Evolutionary conservation across 1,284 basidiomycete species (phyloP), one percentile per base, ranked within the genome.

Genomic region (Ceratobasidium sp.): DNA sequence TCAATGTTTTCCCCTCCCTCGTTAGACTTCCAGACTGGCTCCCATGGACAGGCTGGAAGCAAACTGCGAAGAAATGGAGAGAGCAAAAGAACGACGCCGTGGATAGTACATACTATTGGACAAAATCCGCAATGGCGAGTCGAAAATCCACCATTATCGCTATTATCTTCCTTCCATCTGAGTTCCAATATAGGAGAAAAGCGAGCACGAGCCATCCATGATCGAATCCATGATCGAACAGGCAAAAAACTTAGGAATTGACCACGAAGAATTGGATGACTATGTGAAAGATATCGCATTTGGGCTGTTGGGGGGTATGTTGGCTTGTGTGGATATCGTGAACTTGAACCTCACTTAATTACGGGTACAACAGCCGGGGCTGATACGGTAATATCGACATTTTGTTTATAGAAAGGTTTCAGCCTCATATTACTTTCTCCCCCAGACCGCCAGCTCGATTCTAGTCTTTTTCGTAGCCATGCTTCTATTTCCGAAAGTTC

Each of bases 401-500:
- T 46, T 2, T n/a, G 5, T 21, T 9, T 21, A n/a, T 21, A 42
- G 12, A 42, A 18, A 42, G 40, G 16, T 42, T 42, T 46, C 9
- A 6, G 44, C 18, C 8, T 11, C 36, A 38, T 38, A 11, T 8
- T 18, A 46, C 18, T 9, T 9, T 46, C n/a, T 6, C 18, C 5
- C 38, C n/a, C 18, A 46, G 44, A 46, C 18, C 18, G 44, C n/a
- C 16, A 46, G 44, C 44, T 46, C 71, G 3, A 28, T 74, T 28
- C 33, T 60, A 21, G 49, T 30, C 21, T 74, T 74, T 51, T 48
- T 72, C 21, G 28, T 64, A 3, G 53, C 38, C 44, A 74, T 74
- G 70, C 28, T 76, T 74, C 14, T 69, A 58, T 18, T 72, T 38
- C 61, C 72, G 71, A 23, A 62, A 56, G 44, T 67, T 6, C 54